Percentiles rank a stretch among this genome's conserved stretches.
Conservation (phyloP, 2,329 filamentous ascomycete species). For the Fusarium transvaalense region DNA sequence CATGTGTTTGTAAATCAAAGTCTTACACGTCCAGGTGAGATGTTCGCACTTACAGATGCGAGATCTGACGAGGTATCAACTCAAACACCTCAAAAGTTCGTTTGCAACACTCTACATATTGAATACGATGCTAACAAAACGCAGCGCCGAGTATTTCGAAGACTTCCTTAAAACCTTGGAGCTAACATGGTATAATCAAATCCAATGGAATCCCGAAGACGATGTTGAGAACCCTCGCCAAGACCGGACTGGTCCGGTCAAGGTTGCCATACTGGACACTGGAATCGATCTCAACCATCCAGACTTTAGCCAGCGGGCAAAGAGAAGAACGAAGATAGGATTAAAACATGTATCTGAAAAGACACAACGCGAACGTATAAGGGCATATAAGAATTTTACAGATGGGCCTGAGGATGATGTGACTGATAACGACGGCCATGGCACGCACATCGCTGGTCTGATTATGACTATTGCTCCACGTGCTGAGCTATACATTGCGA, state of each 20-base stretch:
- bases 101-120: neutral
- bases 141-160: constrained; percentile 3
- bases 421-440: constrained; percentile 18
- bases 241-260: constrained; percentile 28
- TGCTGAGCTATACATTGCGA: constrained; percentile 28
- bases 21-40: neutral
- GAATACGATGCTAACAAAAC: neutral
- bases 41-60: constrained; percentile 10
- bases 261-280: constrained; percentile 33
- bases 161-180: constrained; percentile 14
- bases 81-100: neutral
- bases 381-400: constrained; percentile 22
- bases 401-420: constrained; percentile 17
- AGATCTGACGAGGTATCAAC: neutral
- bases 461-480: constrained; percentile 29
- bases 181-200: constrained; percentile 25
- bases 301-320: constrained; percentile 18
- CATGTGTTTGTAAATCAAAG: rapidly evolving
- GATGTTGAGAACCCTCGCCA: constrained; percentile 1
- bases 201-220: constrained; percentile 28
- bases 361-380: constrained; percentile 22
- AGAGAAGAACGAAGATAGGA: constrained; percentile 20
- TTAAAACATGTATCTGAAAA: constrained; percentile 6
- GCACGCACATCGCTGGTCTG: constrained; percentile 29
- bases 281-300: constrained; percentile 27